Conservation (phyloP, 352 stramenopile species). For the Aphanomyces astaci region DNA sequence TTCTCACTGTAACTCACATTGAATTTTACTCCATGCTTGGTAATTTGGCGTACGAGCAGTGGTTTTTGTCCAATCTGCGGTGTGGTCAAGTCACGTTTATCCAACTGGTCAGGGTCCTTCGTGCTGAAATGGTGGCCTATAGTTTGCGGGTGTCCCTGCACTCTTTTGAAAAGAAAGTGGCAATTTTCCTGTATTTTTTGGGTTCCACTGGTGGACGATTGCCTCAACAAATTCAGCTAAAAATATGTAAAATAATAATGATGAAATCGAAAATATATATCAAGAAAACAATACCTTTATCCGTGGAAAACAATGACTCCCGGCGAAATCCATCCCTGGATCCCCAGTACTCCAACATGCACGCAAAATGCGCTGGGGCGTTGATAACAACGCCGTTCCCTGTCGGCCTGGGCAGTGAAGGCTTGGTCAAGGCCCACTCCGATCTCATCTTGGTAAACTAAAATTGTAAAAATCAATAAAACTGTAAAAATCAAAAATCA, state of each 20-base stretch:
- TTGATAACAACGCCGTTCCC: not conserved
- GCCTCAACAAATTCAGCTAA: too few species aligned
- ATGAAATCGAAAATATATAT: not conserved
- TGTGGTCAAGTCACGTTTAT: not conserved
- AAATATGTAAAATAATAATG: not conserved
- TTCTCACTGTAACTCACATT: too few species aligned
- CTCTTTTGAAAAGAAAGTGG: not conserved
- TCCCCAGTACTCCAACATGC: constrained; percentile 11
- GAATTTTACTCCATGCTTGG: not conserved
- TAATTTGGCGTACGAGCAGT: not conserved
- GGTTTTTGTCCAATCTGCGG: not conserved
- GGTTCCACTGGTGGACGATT: not conserved
- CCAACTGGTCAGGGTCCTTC: not conserved
- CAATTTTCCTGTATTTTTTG: not conserved
- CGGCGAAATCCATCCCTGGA: not conserved
- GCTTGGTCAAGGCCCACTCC: not conserved
- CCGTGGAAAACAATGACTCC: constrained; percentile 1
- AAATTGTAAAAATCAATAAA: not conserved
- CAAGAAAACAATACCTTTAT: not conserved
- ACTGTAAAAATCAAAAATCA: too few species aligned
- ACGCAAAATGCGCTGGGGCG: not conserved
- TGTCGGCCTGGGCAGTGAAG: not conserved
- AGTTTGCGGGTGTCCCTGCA: not conserved
- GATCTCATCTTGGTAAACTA: not conserved
- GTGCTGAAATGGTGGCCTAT: too few species aligned